phyloP scores from a whole-genome alignment of 768 basidiomycete species.

The Pisolithus marmoratus region DNA sequence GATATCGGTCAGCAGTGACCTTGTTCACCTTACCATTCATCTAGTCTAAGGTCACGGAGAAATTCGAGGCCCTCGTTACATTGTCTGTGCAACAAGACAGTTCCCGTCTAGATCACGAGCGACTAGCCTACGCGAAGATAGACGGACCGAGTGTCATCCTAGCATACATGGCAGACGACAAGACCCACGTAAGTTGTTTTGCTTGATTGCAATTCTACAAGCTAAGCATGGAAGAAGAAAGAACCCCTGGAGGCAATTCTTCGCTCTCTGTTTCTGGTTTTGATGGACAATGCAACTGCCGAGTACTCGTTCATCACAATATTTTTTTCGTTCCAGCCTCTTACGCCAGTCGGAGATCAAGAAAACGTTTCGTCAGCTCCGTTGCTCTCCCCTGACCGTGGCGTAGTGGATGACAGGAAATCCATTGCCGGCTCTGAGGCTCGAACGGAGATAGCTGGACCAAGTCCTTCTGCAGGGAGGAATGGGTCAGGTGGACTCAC shows the following conservation, averaged over 20 bases:
- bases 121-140: constrained; percentile 63
- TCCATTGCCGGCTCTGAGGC: constrained; percentile 50
- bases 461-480: constrained; percentile 20
- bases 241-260: constrained; percentile 78
- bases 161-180: constrained; percentile 88
- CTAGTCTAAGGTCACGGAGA: constrained; percentile 67
- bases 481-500: constrained; percentile 21
- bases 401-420: constrained; percentile 33
- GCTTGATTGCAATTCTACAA: constrained; percentile 2
- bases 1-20: not conserved
- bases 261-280: constrained; percentile 80
- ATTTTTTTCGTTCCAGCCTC: constrained; percentile 59
- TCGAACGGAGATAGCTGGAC: constrained; percentile 27
- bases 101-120: constrained; percentile 41
- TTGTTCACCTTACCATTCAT: not conserved
- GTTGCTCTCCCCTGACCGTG: constrained; percentile 38
- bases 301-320: constrained; percentile 84
- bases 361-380: constrained; percentile 31
- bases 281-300: constrained; percentile 91
- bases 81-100: constrained; percentile 38
- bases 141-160: constrained; percentile 79
- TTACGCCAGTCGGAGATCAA: constrained; percentile 30
- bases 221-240: constrained; percentile 44
- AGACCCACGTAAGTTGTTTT: constrained; percentile 62
- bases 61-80: constrained; percentile 55